A percentile compares a stretch with the other conserved stretches of the same genome.
Evolutionary conservation across 2,329 filamentous ascomycete species (phyloP).

Genomic region (Onygena corvina): DNA sequence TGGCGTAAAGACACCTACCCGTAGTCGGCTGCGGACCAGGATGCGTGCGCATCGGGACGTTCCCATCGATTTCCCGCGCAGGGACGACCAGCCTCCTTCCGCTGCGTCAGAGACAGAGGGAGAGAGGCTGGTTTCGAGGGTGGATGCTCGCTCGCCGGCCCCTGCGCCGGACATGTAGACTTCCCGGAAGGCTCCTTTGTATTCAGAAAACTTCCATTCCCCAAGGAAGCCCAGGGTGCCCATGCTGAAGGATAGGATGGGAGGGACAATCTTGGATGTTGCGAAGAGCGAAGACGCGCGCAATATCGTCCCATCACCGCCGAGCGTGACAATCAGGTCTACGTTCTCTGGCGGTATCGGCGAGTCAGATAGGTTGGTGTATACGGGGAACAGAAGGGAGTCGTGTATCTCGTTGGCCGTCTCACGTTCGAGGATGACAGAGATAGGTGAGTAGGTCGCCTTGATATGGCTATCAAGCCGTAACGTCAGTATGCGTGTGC

Average conservation of each 20-base stretch:
- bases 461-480: constrained; percentile 54
- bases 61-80: constrained; percentile 73
- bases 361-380: constrained; percentile 34
- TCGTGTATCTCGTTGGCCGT: constrained; percentile 62
- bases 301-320: constrained; percentile 83
- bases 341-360: constrained; percentile 61
- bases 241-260: constrained; percentile 92
- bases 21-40: constrained; percentile 72
- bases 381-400: constrained; percentile 60
- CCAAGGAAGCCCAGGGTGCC: constrained; percentile 88
- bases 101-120: constrained; percentile 23
- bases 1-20: constrained; percentile 69
- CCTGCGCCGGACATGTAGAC: constrained; percentile 71
- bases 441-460: constrained; percentile 65
- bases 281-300: constrained; percentile 80
- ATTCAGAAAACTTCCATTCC: constrained; percentile 90
- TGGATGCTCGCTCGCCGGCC: constrained; percentile 35
- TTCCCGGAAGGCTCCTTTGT: constrained; percentile 83
- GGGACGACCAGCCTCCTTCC: constrained; percentile 51
- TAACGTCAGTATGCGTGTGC: background rate
- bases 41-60: constrained; percentile 62
- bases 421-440: constrained; percentile 69
- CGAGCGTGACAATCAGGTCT: constrained; percentile 79
- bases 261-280: constrained; percentile 67
- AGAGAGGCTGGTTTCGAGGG: constrained; percentile 31